These are phyloP conservation scores for Podospora comata DNA, from an alignment of 495 filamentous ascomycete species.

Conservation along the genomic window DNA sequence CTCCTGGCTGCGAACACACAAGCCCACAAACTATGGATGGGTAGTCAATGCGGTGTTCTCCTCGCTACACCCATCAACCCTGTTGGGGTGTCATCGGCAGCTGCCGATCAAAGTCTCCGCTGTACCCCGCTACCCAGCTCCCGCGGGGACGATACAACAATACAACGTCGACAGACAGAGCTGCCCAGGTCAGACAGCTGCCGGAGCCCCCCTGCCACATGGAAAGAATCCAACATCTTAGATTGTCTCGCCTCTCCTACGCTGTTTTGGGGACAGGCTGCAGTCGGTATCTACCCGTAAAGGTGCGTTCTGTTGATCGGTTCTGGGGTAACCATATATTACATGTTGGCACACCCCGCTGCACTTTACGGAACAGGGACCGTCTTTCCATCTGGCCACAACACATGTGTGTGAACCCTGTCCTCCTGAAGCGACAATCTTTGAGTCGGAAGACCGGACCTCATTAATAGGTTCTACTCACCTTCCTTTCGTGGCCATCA, in stretches of 20 bases:
- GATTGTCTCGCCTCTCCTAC: slow-evolving; percentile 21
- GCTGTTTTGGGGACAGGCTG: slow-evolving; percentile 13
- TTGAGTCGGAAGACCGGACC: slow-evolving; percentile 21
- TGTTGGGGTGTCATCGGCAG: slow-evolving; percentile 26
- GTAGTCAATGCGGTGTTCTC: not conserved
- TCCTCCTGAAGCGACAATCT: slow-evolving; percentile 10
- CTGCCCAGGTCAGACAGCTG: slow-evolving; percentile 15
- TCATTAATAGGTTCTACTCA: slow-evolving; percentile 21
- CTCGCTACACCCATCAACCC: not conserved
- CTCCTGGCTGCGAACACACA: not conserved
- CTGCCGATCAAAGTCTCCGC: slow-evolving; percentile 32
- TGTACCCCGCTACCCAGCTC: slow-evolving; percentile 22
- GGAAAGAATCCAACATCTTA: slow-evolving; percentile 26
- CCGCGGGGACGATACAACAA: slow-evolving; percentile 24
- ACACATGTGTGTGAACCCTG: not conserved
- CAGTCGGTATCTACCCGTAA: slow-evolving; percentile 14
- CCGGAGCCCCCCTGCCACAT: slow-evolving; percentile 22
- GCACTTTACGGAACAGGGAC: slow-evolving; percentile 32
- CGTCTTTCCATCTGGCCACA: slow-evolving; percentile 31
- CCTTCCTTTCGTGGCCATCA: slow-evolving; percentile 33
- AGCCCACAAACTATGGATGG: not conserved
- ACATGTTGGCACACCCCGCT: slow-evolving; percentile 22
- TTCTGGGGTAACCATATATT: slow-evolving; percentile 32
- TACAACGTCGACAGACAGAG: not conserved
- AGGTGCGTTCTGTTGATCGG: slow-evolving; percentile 24